phyloP scores from a whole-genome alignment of 2,329 filamentous ascomycete genomes.

The Scleromitrula shiraiana region DNA sequence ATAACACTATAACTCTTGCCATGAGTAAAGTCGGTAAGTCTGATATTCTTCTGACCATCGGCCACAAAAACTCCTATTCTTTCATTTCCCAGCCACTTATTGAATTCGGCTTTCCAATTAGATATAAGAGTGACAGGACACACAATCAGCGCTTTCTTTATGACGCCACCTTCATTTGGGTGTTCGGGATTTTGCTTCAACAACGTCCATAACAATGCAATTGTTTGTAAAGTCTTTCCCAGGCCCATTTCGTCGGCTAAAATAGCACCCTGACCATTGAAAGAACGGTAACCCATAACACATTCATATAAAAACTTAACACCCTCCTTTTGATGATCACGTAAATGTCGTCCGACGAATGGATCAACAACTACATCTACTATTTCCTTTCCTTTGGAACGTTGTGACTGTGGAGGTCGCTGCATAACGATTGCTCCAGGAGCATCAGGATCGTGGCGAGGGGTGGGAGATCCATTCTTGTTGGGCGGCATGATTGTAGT shows the following conservation, averaged over 20 bases:
- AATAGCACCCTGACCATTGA: slow-evolving; percentile 60
- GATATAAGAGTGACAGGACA: slow-evolving; percentile 65
- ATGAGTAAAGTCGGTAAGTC: slow-evolving; percentile 60
- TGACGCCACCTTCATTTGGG: slow-evolving; percentile 44
- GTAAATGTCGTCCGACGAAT: slow-evolving; percentile 51
- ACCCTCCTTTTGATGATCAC: slow-evolving; percentile 61
- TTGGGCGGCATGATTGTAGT: slow-evolving; percentile 42
- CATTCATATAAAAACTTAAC: slow-evolving; percentile 68
- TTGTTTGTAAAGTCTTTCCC: slow-evolving; percentile 67
- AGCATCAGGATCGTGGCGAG: slow-evolving; percentile 56
- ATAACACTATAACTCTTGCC: slow-evolving; percentile 61
- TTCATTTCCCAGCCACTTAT: slow-evolving; percentile 66
- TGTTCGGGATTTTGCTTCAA: slow-evolving; percentile 63
- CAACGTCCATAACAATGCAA: slow-evolving; percentile 62
- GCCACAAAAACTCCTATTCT: slow-evolving; percentile 61
- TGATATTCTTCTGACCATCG: slow-evolving; percentile 46
- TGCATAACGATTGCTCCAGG: slow-evolving; percentile 60
- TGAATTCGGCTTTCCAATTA: slow-evolving; percentile 67
- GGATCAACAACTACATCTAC: slow-evolving; percentile 70
- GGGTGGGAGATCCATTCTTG: slow-evolving; percentile 40
- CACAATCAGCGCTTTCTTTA: slow-evolving; percentile 65
- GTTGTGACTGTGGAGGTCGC: slow-evolving; percentile 41
- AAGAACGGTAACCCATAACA: slow-evolving; percentile 63
- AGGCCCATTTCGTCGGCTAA: slow-evolving; percentile 71
- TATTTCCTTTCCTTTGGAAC: slow-evolving; percentile 53